phyloP scores from a whole-genome alignment of 1,139 yeast genomes.

The Pichia sp. region DNA sequence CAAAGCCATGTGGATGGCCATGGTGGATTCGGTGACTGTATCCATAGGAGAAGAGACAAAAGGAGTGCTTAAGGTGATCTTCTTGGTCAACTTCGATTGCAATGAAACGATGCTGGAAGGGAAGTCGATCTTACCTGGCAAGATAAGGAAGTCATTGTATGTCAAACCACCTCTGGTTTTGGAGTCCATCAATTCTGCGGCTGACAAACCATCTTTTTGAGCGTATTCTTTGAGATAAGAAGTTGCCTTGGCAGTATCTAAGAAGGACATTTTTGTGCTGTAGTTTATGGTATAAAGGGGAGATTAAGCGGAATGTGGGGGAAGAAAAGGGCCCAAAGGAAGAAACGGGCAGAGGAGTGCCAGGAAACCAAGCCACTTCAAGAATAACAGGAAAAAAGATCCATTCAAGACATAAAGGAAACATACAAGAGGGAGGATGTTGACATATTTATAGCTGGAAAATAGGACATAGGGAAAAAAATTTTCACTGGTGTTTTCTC shows the following conservation, averaged over 20 bases:
- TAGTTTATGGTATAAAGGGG: neutral
- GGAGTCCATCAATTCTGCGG: conserved; percentile 84
- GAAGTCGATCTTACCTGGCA: conserved; percentile 93
- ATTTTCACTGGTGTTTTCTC: neutral
- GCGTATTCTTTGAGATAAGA: conserved; percentile 62
- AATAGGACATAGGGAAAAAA: neutral
- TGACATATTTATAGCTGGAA: neutral
- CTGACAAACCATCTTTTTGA: conserved; percentile 80
- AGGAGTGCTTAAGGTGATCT: conserved; percentile 86
- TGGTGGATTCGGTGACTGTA: conserved; percentile 93
- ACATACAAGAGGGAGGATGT: neutral
- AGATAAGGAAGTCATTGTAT: conserved; percentile 89
- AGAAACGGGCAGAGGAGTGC: conserved; percentile 19
- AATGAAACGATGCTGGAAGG: conserved; percentile 73
- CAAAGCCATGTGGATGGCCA: conserved; percentile 98
- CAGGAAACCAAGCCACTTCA: conserved; percentile 17
- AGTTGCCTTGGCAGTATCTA: conserved; percentile 63
- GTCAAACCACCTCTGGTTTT: conserved; percentile 91
- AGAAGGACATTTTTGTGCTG: conserved; percentile 12
- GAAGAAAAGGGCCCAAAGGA: conserved; percentile 3
- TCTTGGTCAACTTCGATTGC: conserved; percentile 85
- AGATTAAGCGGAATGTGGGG: neutral
- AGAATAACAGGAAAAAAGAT: neutral
- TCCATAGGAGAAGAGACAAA: conserved; percentile 99
- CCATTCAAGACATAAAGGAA: neutral